These are phyloP conservation scores for Sphaerulina musiva DNA, from an alignment of 2,329 filamentous ascomycete species.

Conservation along the genomic window DNA sequence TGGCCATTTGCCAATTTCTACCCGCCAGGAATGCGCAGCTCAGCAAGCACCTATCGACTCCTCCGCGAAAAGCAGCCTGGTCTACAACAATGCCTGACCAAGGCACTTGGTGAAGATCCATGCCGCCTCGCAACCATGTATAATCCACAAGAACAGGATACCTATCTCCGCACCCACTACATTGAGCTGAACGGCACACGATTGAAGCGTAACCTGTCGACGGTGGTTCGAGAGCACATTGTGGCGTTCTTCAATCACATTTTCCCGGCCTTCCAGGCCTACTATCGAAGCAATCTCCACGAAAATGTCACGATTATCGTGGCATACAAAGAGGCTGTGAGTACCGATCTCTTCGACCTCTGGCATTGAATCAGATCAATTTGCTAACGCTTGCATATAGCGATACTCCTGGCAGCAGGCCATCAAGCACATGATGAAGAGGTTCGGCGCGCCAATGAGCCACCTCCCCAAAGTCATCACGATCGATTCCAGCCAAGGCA, in stretches of 20 bases:
- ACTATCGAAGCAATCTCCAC: conserved; percentile 8
- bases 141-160: conserved; percentile 6
- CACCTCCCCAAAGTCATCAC: conserved; percentile 16
- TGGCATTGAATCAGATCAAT: neutral
- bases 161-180: conserved; percentile 14
- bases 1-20: conserved; percentile 20
- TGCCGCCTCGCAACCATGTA: neutral
- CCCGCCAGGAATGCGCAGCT: conserved; percentile 13
- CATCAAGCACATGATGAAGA: conserved; percentile 5
- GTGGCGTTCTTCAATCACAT: conserved; percentile 19
- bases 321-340: conserved; percentile 17
- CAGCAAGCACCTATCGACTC: conserved; percentile 7
- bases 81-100: conserved; percentile 9
- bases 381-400: conserved; percentile 1
- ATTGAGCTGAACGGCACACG: conserved; percentile 13
- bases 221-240: conserved; percentile 17
- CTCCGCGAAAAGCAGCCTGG: conserved; percentile 14
- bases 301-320: conserved; percentile 18
- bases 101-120: neutral
- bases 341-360: neutral
- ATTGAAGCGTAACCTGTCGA: conserved; percentile 10
- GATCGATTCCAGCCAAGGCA: conserved; percentile 16
- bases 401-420: conserved; percentile 10
- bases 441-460: neutral
- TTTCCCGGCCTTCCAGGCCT: conserved; percentile 11